These are phyloP conservation scores for Globisporangium carolinianum DNA, from an alignment of 352 stramenopile species.

Conservation along the genomic window DNA sequence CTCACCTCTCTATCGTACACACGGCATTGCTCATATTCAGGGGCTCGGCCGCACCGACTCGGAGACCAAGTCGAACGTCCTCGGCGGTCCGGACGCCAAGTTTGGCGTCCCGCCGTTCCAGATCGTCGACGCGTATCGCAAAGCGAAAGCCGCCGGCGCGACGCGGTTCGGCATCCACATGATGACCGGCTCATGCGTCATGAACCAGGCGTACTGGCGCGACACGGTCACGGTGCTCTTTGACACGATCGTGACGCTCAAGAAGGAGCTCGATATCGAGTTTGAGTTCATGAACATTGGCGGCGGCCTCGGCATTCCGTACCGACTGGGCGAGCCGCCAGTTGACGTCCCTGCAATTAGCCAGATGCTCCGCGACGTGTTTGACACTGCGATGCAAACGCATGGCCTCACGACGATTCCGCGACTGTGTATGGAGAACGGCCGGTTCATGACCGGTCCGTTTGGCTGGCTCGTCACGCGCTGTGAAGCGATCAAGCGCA, in stretches of 20 bases:
- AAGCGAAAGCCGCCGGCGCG: constrained; percentile 65
- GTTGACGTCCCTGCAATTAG: constrained; percentile 68
- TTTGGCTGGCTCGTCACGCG: constrained; percentile 82
- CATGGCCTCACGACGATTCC: constrained; percentile 58
- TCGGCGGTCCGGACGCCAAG: constrained; percentile 84
- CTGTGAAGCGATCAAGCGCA: constrained; percentile 83
- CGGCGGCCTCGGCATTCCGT: constrained; percentile 83
- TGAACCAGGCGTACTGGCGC: constrained; percentile 87
- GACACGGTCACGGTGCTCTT: constrained; percentile 84
- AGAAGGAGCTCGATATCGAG: constrained; percentile 77
- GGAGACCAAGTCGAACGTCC: constrained; percentile 86
- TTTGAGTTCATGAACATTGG: constrained; percentile 92
- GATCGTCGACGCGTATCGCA: constrained; percentile 84
- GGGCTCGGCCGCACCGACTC: constrained; percentile 84
- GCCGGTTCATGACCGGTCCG: constrained; percentile 83
- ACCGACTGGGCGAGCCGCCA: constrained; percentile 60
- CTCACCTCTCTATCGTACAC: too few species aligned
- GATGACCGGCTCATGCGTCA: constrained; percentile 89
- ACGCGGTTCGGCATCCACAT: constrained; percentile 89
- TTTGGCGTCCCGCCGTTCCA: constrained; percentile 85
- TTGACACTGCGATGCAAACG: constrained; percentile 65
- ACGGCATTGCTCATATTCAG: constrained; percentile 1
- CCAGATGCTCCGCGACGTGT: constrained; percentile 69
- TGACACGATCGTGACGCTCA: constrained; percentile 70
- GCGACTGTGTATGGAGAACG: constrained; percentile 86